Evolutionary conservation across 306 rosid genomes (phyloP).

Genomic region (Phaseolus lunatus): DNA sequence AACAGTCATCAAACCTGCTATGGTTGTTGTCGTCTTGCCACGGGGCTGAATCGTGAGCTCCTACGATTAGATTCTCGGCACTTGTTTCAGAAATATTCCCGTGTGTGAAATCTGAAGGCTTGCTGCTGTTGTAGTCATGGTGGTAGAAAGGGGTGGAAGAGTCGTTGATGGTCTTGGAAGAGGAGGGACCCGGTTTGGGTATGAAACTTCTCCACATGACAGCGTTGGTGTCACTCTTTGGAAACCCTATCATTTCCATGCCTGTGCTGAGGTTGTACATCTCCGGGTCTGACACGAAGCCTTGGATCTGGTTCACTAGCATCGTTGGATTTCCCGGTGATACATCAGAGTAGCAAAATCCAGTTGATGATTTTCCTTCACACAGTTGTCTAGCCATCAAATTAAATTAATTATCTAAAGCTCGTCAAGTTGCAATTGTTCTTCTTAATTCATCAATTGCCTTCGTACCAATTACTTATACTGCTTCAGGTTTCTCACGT

Average conservation of each 20-base stretch:
- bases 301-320: conserved; percentile 72
- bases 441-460: neutral
- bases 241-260: conserved; percentile 80
- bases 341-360: conserved; percentile 63
- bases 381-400: conserved; percentile 64
- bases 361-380: conserved; percentile 63
- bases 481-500: neutral
- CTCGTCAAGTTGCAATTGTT: neutral
- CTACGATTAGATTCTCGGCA: conserved; percentile 56
- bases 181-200: conserved; percentile 49
- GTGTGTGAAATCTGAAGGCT: conserved; percentile 52
- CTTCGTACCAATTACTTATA: neutral
- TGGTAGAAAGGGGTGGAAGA: conserved; percentile 49
- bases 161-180: conserved; percentile 57
- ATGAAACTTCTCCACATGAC: conserved; percentile 56
- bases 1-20: conserved; percentile 70
- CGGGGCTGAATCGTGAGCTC: conserved; percentile 44
- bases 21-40: conserved; percentile 55
- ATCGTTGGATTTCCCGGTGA: conserved; percentile 56
- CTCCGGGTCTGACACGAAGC: conserved; percentile 65
- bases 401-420: neutral
- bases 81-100: conserved; percentile 58
- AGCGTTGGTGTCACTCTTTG: conserved; percentile 53
- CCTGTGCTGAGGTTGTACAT: conserved; percentile 78
- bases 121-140: conserved; percentile 37